phyloP scores from a whole-genome alignment of 208 protist species.

The Strigomonas culicis region DNA sequence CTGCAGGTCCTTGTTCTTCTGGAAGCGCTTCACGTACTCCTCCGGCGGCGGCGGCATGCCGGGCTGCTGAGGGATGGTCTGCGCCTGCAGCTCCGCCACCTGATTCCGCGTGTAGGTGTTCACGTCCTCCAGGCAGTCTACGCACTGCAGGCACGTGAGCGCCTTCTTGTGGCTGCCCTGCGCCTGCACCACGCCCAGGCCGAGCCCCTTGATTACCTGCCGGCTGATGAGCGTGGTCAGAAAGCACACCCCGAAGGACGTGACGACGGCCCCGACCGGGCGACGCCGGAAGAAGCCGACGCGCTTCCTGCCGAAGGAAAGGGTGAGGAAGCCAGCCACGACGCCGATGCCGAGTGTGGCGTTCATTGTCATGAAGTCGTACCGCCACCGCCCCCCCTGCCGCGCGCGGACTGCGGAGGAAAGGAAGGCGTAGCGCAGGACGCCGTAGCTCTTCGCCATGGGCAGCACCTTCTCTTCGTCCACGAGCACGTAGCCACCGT shows the following conservation, averaged over 20 bases:
- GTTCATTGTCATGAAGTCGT: constrained; percentile 86
- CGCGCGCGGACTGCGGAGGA: constrained; percentile 55
- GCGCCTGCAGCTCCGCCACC: constrained; percentile 46
- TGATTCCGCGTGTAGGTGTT: constrained; percentile 53
- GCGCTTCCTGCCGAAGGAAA: constrained; percentile 43
- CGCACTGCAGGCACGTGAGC: constrained; percentile 44
- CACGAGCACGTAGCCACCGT: constrained; percentile 68
- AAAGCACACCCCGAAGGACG: constrained; percentile 31
- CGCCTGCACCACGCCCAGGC: constrained; percentile 60
- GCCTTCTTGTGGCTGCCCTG: constrained; percentile 72
- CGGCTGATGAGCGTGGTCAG: constrained; percentile 36
- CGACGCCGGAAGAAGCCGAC: constrained; percentile 60
- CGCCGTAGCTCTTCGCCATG: constrained; percentile 52
- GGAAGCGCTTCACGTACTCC: constrained; percentile 52
- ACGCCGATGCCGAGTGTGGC: constrained; percentile 47
- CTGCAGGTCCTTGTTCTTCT: constrained; percentile 52
- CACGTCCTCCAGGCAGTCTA: constrained; percentile 80
- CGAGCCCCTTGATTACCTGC: constrained; percentile 46
- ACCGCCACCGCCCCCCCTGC: constrained; percentile 71
- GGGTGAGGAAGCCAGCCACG: constrained; percentile 28
- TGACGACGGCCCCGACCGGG: constrained; percentile 46
- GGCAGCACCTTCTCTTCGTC: constrained; percentile 59
- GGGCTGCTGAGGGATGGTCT: constrained; percentile 49
- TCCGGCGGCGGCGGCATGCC: constrained; percentile 72
- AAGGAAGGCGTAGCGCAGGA: constrained; percentile 70